Base-by-base conservation (phyloP, 1,284 basidiomycete genomes). In the Stereum hirsutum region DNA sequence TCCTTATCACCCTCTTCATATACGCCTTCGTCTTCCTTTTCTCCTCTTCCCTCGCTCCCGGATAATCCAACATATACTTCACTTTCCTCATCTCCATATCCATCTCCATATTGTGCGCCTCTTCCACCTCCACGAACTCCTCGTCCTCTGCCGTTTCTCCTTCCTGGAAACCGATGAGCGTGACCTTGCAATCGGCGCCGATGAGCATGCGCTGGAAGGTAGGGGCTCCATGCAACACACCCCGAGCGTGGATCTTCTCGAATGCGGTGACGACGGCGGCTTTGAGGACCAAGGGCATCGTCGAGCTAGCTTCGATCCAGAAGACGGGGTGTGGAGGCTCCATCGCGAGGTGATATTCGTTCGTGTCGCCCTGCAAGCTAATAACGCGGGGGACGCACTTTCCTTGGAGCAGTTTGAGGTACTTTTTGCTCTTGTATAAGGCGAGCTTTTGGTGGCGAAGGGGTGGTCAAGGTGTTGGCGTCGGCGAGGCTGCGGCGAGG, bases 161-260 rank as follows among this genome's bases (percentile, higher is more conserved):
- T 38, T 61, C 59, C 33, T 75, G 66, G 54, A 80, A 81, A 54
- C 81, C 70, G 49, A 76, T 67, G 41, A 83, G 64, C 26, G 66
- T 74, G 27, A 82, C 68, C 25, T 63, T 64, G 33, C 66, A 70
- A 50, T 80, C 74, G 2, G 64, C 74, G 2, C 70, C 69, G 35
- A 83, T 70, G 46, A 81, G 64, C 54, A 82, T 73, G 45, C 78
- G 70, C 5, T 69, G 63, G 31, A 74, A 63, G 42, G 72, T 66
- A 2, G 71, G 60, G 47, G 68, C 68, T 19, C 71, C 68, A 41
- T 79, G 76, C 19, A 70, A 58, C 25, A 79, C 64, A 3, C 75
- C 74, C 19, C 55, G 59, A 2, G 59, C 60, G 50, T 79, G 76
- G 6, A 80, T 58, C 46, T 63, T 62, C 43, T 65, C 57, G 47